Evolutionary conservation across 305 asterid genomes (phyloP), one percentile per base, ranked within the genome.

Genomic region (Caryopteris hybrid): DNA sequence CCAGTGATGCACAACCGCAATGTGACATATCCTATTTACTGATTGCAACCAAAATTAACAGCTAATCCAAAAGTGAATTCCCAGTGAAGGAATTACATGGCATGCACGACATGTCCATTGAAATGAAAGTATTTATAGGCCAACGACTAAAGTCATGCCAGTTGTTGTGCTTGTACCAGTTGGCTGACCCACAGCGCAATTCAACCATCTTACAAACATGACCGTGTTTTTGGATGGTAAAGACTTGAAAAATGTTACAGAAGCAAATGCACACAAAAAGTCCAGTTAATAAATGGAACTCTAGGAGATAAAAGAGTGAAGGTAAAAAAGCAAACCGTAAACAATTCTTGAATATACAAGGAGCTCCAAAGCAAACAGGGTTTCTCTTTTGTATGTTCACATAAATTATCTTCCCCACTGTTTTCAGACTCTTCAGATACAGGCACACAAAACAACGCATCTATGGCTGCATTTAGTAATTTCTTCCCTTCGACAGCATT

Each of bases 401-500:
- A 50, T 41, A 72, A 66, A 63, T 69, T 34, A 63, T 81, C 83
- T 3, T 36, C 21, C 51, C 52, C 71, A 70, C 23, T 69, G 41
- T 66, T 73, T 50, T 70, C 83, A 8, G 80, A 29, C 66, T 66
- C 74, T 39, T 73, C 78, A 56, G 88, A 61, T 58, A 31, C 63
- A 62, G 88, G 82, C 59, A 47, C 25, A 29, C 82, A 77, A 78
- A 93, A 88, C 67, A 91, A 74, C 36, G 88, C 84, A 66, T 78
- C 68, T 43, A 88, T 83, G 66, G 96, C 95, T 7, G 85, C 85
- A 51, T 69, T 72, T 20, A 93, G 75, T 76, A 81, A 70, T 39
- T 81, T 83, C 84, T 89, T 89, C 70, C 96, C 98, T 73, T 83
- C 86, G 39, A 42, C 76, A 64, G 70, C 84, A 76, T 79, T 77